A percentile compares a stretch with the other conserved stretches of the same genome.
These are phyloP conservation scores for Trichomonascaceae sp. DNA, from an alignment of 1,139 yeast species.

Conservation along the genomic window DNA sequence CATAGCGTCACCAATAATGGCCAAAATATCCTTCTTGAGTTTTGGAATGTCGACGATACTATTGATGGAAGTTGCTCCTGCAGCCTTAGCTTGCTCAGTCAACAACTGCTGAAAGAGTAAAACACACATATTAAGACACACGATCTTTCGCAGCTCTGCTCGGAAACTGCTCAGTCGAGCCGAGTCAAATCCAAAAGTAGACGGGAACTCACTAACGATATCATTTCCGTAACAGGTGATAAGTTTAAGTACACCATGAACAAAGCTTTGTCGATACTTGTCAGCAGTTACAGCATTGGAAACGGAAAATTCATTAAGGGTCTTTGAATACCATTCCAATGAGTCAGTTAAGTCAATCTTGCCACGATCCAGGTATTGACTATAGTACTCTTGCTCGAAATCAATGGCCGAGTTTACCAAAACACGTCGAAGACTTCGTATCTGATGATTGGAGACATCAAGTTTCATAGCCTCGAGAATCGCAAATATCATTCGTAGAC, in stretches of 20 bases:
- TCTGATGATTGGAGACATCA: conserved; percentile 93
- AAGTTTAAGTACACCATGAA: conserved; percentile 51
- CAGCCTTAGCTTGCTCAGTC: conserved; percentile 17
- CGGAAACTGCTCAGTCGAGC: conserved; percentile 69
- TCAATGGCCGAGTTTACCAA: conserved; percentile 86
- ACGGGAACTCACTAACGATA: conserved; percentile 76
- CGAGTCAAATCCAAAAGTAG: conserved; percentile 82
- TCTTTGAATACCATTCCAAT: conserved; percentile 50
- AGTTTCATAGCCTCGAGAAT: conserved; percentile 93
- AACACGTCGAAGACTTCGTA: conserved; percentile 76
- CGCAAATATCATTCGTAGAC: conserved; percentile 71
- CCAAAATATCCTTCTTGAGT: conserved; percentile 56
- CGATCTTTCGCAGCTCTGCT: conserved; percentile 80
- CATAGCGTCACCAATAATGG: conserved; percentile 77
- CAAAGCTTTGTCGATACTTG: conserved; percentile 30
- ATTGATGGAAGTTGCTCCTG: conserved; percentile 15
- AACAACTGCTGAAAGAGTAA: conserved; percentile 68
- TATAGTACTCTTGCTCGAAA: conserved; percentile 83
- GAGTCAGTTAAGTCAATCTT: conserved; percentile 64
- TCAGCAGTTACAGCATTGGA: conserved; percentile 16
- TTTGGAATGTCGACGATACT: conserved; percentile 22
- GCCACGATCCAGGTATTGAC: conserved; percentile 59
- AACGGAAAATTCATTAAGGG: conserved; percentile 11
- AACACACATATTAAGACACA: conserved; percentile 70
- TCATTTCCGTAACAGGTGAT: conserved; percentile 62